Conservation (phyloP, 2,329 filamentous ascomycete species). For the Amylocarpus encephaloides region DNA sequence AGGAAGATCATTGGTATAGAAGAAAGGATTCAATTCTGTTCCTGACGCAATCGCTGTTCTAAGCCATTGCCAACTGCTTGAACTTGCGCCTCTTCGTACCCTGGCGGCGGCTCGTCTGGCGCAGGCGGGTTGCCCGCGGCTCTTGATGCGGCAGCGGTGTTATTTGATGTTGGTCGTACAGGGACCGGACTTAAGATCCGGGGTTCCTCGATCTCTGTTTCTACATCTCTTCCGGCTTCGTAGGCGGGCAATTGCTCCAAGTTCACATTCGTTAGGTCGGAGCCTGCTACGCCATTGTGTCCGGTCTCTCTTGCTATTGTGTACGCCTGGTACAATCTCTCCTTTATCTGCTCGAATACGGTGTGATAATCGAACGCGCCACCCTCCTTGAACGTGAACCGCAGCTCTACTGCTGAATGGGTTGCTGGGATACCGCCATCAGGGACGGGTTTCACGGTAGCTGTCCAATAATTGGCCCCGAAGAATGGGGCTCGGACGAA, state of each 20-base stretch:
- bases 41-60: slow-evolving; percentile 66
- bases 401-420: slow-evolving; percentile 68
- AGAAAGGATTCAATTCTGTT: background rate
- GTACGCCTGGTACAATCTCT: slow-evolving; percentile 73
- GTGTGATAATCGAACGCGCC: slow-evolving; percentile 89
- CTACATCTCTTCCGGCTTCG: slow-evolving; percentile 45
- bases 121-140: slow-evolving; percentile 20
- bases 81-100: slow-evolving; percentile 87
- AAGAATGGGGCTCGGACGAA: slow-evolving; percentile 86
- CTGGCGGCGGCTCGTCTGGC: slow-evolving; percentile 76
- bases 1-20: background rate
- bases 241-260: slow-evolving; percentile 87
- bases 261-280: slow-evolving; percentile 60
- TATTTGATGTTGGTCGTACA: slow-evolving; percentile 21
- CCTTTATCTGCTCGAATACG: slow-evolving; percentile 76
- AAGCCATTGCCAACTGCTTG: slow-evolving; percentile 51
- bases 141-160: slow-evolving; percentile 8
- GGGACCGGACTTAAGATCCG: slow-evolving; percentile 21
- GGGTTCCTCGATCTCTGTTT: slow-evolving; percentile 16
- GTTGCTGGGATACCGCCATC: slow-evolving; percentile 76
- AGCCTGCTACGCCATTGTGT: slow-evolving; percentile 40
- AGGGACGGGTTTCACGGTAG: slow-evolving; percentile 70
- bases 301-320: slow-evolving; percentile 66
- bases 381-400: slow-evolving; percentile 87
- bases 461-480: slow-evolving; percentile 85